Evolutionary conservation across 345 rosid species (phyloP).

Genomic region (Erodium maritimum): DNA sequence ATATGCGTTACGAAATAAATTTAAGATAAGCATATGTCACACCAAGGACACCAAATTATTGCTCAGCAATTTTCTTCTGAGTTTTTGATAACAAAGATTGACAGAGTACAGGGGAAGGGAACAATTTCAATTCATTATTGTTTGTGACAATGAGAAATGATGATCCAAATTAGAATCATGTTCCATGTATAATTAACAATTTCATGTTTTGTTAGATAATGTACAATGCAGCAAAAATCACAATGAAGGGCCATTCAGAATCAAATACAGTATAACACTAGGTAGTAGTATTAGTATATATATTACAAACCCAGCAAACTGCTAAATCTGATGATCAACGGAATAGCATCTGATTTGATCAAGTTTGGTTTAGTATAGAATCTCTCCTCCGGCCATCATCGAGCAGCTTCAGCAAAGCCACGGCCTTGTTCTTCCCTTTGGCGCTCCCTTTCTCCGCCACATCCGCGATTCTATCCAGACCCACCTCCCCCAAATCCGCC

Average conservation of each 20-base stretch:
- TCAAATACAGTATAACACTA: background rate
- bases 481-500: slow-evolving; percentile 35
- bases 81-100: too few relatives aligned
- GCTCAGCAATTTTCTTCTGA: too few relatives aligned
- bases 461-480: slow-evolving; percentile 47
- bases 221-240: background rate
- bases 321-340: background rate
- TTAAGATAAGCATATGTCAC: too few relatives aligned
- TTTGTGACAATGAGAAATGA: too few relatives aligned
- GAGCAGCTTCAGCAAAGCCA: slow-evolving; percentile 39
- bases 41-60: too few relatives aligned
- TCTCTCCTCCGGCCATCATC: slow-evolving; percentile 8
- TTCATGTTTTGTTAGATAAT: background rate
- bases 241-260: background rate
- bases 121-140: too few relatives aligned
- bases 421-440: slow-evolving; percentile 60
- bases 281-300: background rate
- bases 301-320: background rate
- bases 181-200: background rate
- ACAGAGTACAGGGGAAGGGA: too few relatives aligned
- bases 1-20: too few relatives aligned
- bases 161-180: too few relatives aligned
- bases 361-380: background rate
- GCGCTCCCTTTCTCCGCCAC: slow-evolving; percentile 48
- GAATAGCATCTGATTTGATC: background rate